Evolutionary conservation across 495 filamentous ascomycete genomes (phyloP).

Genomic region (Penicillium subrubescens): DNA sequence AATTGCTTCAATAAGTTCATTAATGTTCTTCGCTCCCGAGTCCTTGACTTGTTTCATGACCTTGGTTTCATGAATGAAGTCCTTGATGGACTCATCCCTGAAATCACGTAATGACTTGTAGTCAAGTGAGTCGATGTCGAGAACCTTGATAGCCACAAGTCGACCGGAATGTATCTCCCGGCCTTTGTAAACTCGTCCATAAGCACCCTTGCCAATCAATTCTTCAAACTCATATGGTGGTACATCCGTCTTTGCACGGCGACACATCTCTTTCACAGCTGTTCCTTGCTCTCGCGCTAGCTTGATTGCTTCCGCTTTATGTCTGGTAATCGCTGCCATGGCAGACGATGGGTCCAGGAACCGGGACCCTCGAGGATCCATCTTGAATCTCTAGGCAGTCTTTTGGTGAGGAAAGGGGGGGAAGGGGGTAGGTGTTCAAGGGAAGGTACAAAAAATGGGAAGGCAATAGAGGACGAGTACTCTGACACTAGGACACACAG

Average conservation of each 20-base stretch:
- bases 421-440: background rate
- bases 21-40: slow-evolving; percentile 85
- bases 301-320: slow-evolving; percentile 51
- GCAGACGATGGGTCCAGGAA: slow-evolving; percentile 50
- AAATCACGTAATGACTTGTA: slow-evolving; percentile 65
- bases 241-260: slow-evolving; percentile 45
- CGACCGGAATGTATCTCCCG: slow-evolving; percentile 56
- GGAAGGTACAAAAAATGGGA: background rate
- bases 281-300: slow-evolving; percentile 51
- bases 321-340: slow-evolving; percentile 50
- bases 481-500: background rate
- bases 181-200: slow-evolving; percentile 91
- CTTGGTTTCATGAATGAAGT: slow-evolving; percentile 86
- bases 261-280: slow-evolving; percentile 53
- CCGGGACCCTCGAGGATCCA: slow-evolving; percentile 38
- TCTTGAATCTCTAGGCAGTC: slow-evolving; percentile 10
- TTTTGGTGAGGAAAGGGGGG: background rate
- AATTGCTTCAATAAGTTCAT: slow-evolving; percentile 83
- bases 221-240: slow-evolving; percentile 80
- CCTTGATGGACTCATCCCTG: slow-evolving; percentile 78
- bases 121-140: slow-evolving; percentile 90
- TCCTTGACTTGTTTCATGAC: slow-evolving; percentile 84
- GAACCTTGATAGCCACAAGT: slow-evolving; percentile 90
- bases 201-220: slow-evolving; percentile 93
- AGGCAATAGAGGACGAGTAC: background rate